A percentile compares a stretch with the other conserved stretches of the same genome.
phyloP scores from a whole-genome alignment of 768 basidiomycete genomes.

The Leccinum ochraceum region DNA sequence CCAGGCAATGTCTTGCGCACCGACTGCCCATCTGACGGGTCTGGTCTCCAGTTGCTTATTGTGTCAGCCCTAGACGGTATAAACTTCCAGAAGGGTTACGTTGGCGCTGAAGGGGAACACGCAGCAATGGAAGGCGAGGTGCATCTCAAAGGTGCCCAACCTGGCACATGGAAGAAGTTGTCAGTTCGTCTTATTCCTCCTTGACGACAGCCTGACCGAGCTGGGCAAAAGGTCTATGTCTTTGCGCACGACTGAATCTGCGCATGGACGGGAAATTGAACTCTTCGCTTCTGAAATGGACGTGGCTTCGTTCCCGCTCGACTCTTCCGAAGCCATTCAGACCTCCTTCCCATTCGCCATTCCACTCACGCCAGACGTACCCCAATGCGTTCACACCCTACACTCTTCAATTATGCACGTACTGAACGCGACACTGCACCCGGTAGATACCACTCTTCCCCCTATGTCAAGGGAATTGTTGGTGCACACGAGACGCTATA shows the following conservation, averaged over 20 bases:
- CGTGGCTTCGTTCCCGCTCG: constrained; percentile 47
- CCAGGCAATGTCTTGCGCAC: constrained; percentile 22
- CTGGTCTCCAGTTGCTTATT: constrained; percentile 67
- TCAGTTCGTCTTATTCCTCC: constrained; percentile 43
- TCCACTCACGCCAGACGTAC: constrained; percentile 75
- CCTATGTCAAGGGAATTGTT: constrained; percentile 55
- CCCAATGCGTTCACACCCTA: constrained; percentile 78
- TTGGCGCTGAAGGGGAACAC: constrained; percentile 80
- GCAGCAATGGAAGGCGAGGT: constrained; percentile 88
- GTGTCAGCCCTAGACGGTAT: constrained; percentile 67
- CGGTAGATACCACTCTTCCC: constrained; percentile 39
- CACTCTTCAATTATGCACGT: constrained; percentile 72
- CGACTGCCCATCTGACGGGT: constrained; percentile 20
- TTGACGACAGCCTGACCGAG: constrained; percentile 16
- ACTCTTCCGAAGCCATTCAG: constrained; percentile 46
- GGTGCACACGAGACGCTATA: constrained; percentile 76
- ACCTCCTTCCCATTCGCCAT: constrained; percentile 79
- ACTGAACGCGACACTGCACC: constrained; percentile 66
- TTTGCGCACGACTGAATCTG: constrained; percentile 66
- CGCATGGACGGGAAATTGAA: constrained; percentile 63
- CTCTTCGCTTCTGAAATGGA: constrained; percentile 58
- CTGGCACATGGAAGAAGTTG: constrained; percentile 66
- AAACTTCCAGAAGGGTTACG: constrained; percentile 83
- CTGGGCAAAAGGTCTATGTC: constrained; percentile 53
- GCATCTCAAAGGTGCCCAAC: constrained; percentile 72